Evolutionary conservation across 345 rosid genomes (phyloP), one percentile per base, ranked within the genome.

Genomic region (Brassica rapa): DNA sequence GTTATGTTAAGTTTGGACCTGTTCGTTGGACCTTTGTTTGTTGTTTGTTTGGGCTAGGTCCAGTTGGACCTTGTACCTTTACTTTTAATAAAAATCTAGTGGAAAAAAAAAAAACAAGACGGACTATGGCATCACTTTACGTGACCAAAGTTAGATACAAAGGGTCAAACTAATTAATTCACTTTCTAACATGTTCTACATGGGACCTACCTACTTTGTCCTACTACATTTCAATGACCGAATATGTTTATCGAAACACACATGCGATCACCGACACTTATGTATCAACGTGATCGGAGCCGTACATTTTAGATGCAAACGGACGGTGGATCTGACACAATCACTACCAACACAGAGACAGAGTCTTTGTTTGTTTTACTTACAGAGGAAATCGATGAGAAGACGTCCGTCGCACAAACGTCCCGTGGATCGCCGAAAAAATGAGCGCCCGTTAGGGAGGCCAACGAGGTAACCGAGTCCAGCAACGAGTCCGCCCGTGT

Each of bases 321-420:
- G 53, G 16, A 68, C 73, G 68, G 73, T 61, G 43, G 67, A 76
- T 76, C 25, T 21, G 12, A 68, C 53, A 68, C 25, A 57, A 46
- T 12, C 68, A 30, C 61, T 23, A 8, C 0, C 16, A 32, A 76
- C 66, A 33, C 32, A 37, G 29, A 29, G 15, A 33, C 32, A 37
- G 29, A 29, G 15, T 6, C 53, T 46, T 11, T 62, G 33, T 60
- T 21, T 23, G 30, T 21, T 56, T 25, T 25, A 75, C 95, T 83
- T 82, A 92, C 95, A 89, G 77, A 92, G 95, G 76, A 90, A 84
- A 81, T 92, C 95, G 80, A 90, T 85, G 19, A 90, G 72, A 39
- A 92, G 93, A 29, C 97, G 92, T 35, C 95, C 97, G 27, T 92
- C 97, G 16, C 87, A 90, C 67, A 90, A 78, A 41, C 97, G 78